Evolutionary conservation across 2,329 filamentous ascomycete genomes (phyloP).

Genomic region (Salinomyces thailandicus): DNA sequence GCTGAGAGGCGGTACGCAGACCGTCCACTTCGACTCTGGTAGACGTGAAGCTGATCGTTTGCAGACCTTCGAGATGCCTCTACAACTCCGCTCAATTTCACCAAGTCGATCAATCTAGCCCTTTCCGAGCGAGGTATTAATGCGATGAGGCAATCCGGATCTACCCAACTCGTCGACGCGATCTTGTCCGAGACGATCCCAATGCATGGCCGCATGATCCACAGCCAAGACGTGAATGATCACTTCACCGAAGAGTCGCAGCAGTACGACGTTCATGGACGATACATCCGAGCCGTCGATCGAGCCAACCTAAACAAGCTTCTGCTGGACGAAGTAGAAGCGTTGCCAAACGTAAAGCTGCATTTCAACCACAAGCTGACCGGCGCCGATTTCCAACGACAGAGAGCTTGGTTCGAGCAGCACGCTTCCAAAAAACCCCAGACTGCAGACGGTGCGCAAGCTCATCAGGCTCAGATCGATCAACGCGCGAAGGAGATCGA

Average conservation of each 20-base stretch:
- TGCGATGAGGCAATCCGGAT: slow-evolving; percentile 62
- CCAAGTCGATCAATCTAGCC: slow-evolving; percentile 95
- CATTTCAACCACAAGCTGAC: slow-evolving; percentile 91
- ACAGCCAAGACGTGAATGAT: slow-evolving; percentile 56
- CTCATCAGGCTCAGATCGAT: slow-evolving; percentile 25
- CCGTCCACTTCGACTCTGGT: neutral
- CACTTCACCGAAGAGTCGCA: slow-evolving; percentile 68
- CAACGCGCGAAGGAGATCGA: slow-evolving; percentile 53
- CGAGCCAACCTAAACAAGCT: slow-evolving; percentile 71
- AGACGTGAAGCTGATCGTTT: neutral
- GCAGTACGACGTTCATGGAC: slow-evolving; percentile 78
- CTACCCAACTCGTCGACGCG: slow-evolving; percentile 57
- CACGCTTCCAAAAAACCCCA: slow-evolving; percentile 7
- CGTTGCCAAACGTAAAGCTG: slow-evolving; percentile 78
- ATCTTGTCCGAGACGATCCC: slow-evolving; percentile 73
- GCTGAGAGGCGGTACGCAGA: slow-evolving; percentile 66
- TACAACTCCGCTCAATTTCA: slow-evolving; percentile 84
- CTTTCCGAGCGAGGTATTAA: slow-evolving; percentile 90
- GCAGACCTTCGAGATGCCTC: slow-evolving; percentile 75
- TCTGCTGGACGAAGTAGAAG: slow-evolving; percentile 72
- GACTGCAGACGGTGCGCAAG: slow-evolving; percentile 26
- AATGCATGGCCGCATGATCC: slow-evolving; percentile 96
- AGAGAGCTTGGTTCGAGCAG: slow-evolving; percentile 10
- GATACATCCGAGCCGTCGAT: slow-evolving; percentile 77
- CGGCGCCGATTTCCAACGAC: slow-evolving; percentile 65